Conservation (phyloP, 2,329 filamentous ascomycete genomes). For the Nannizziopsis barbatae region DNA sequence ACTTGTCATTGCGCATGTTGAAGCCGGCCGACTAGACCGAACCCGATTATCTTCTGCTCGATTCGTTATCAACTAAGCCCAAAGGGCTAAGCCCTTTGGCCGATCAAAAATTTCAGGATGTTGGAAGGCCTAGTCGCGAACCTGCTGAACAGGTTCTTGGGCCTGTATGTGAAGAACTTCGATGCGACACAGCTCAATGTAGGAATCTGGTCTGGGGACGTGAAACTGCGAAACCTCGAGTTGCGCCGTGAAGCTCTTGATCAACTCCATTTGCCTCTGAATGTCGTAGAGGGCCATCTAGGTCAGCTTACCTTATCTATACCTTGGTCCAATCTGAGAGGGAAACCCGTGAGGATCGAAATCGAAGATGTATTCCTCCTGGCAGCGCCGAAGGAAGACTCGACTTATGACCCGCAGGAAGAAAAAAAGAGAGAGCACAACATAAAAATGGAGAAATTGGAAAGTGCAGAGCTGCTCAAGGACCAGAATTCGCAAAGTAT, state of each 20-base stretch:
- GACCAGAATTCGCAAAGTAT: conserved; percentile 86
- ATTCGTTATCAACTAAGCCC: not conserved
- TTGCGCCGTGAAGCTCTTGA: conserved; percentile 90
- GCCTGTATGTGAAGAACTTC: conserved; percentile 99
- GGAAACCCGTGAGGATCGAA: conserved; percentile 84
- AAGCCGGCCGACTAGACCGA: not conserved
- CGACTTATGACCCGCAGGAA: conserved; percentile 84
- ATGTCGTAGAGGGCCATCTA: conserved; percentile 90
- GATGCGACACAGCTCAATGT: conserved; percentile 96
- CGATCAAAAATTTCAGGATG: conserved; percentile 52
- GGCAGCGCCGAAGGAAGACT: conserved; percentile 89
- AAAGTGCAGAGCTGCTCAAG: conserved; percentile 88
- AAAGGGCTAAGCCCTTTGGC: not conserved
- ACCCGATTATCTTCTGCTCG: not conserved
- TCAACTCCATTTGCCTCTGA: conserved; percentile 90
- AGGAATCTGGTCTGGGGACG: conserved; percentile 97
- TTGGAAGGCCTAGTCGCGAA: conserved; percentile 94
- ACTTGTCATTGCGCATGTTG: not conserved
- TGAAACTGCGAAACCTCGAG: conserved; percentile 86
- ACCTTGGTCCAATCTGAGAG: conserved; percentile 92
- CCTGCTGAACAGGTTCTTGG: conserved; percentile 96
- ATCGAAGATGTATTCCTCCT: conserved; percentile 96
- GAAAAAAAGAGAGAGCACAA: conserved; percentile 75
- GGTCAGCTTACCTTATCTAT: conserved; percentile 86
- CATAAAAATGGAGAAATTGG: conserved; percentile 98